Evolutionary conservation across 2,329 filamentous ascomycete genomes (phyloP), one percentile per base, ranked within the genome.

Genomic region (Venturia asperata): DNA sequence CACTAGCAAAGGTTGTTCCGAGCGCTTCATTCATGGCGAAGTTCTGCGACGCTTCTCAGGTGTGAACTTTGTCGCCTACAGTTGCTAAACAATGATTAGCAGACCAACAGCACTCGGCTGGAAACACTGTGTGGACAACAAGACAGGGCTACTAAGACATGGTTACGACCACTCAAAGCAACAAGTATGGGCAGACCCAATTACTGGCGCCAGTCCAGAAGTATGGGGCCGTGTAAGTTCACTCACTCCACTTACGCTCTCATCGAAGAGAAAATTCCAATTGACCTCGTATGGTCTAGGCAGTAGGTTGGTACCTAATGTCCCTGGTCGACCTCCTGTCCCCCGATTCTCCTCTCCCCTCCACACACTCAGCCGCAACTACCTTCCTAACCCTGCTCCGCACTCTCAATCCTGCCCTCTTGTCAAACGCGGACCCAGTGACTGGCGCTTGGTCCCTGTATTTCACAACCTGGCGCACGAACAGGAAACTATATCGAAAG

Each of bases 401-500:
- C 0, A 67, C 73, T 3, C 71, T 81, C 0, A 75, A 76, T 3
- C 66, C 74, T 1, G 77, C 77, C 0, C 69, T 83, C 0, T 74
- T 77, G 27, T 64, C 67, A 1, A 74, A 77, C 0, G 77, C 77
- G 17, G 75, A 81, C 42, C 68, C 69, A 11, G 69, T 71, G 0
- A 74, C 71, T 1, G 81, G 82, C 0, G 83, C 78, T 1, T 86
- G 84, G 80, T 86, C 76, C 84, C 67, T 74, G 86, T 55, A 80
- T 86, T 74, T 79, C 78, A 65, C 77, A 80, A 52, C 77, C 79
- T 0, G 78, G 77, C 1, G 19, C 72, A 2, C n/a, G n/a, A n/a
- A 64, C 77, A 39, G 81, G 80, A 0, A 87, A 87, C 70, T 87
- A 85, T 70, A 77, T 87, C 45, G 85, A 87, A 75, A 82, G 80